Percentiles rank a stretch among this genome's conserved stretches.
phyloP scores from a whole-genome alignment of 495 filamentous ascomycete genomes.

The Daldinia childiae region DNA sequence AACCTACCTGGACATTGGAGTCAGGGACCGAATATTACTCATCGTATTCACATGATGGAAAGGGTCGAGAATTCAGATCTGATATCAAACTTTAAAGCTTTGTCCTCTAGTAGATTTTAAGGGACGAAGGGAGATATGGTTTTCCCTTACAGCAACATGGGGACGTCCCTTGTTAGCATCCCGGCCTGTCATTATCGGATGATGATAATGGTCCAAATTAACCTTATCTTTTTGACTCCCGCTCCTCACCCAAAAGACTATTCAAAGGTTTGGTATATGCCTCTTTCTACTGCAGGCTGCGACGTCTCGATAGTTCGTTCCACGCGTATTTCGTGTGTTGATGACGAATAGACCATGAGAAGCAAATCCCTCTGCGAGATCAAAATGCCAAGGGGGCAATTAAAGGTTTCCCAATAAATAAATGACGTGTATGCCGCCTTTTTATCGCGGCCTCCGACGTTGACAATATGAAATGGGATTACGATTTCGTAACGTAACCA shows the following conservation, averaged over 20 bases:
- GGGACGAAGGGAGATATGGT: background rate
- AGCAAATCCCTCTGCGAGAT: background rate
- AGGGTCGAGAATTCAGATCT: background rate
- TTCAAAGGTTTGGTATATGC: background rate
- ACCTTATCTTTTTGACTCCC: background rate
- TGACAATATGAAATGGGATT: background rate
- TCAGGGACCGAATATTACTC: background rate
- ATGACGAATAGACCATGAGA: background rate
- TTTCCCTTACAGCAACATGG: background rate
- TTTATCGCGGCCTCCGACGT: background rate
- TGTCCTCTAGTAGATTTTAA: background rate
- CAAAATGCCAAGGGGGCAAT: background rate
- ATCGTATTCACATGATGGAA: background rate
- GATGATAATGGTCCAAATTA: background rate
- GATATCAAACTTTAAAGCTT: background rate
- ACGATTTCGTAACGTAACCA: slow-evolving; percentile 21
- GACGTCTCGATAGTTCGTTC: background rate
- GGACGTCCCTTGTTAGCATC: background rate
- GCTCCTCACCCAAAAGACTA: background rate
- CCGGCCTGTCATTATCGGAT: background rate
- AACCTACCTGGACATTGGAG: background rate
- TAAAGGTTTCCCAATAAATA: background rate
- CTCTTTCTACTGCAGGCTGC: background rate
- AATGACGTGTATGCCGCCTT: background rate
- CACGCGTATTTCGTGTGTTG: background rate